These are phyloP conservation scores for Fusarium beomiforme DNA, from an alignment of 2,329 filamentous ascomycete genomes.

Conservation along the genomic window DNA sequence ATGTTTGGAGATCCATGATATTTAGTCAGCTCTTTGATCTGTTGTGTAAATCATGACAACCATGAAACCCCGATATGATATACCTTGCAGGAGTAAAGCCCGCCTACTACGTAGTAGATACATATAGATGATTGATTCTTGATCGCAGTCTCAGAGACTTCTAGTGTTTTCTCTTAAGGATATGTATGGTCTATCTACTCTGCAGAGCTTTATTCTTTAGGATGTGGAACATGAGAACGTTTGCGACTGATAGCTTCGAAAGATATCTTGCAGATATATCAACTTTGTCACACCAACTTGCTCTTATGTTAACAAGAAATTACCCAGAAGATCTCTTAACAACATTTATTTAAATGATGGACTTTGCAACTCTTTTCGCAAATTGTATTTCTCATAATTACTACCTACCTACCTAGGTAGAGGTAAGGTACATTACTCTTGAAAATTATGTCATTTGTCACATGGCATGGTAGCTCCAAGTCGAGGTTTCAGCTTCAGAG, in stretches of 20 bases:
- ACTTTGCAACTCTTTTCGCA: too few relatives aligned
- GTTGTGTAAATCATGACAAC: neutral
- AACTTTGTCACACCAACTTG: neutral
- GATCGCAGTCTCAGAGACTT: neutral
- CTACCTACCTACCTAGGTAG: too few relatives aligned
- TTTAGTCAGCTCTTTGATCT: constrained; percentile 15
- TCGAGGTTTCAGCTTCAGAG: neutral
- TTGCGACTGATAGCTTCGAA: neutral
- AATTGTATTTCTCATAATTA: too few relatives aligned
- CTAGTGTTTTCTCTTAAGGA: neutral
- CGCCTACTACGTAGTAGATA: neutral
- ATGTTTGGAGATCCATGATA: neutral
- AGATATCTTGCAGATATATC: neutral
- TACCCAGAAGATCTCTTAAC: too few relatives aligned
- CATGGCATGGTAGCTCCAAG: neutral
- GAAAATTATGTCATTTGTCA: constrained; percentile 17
- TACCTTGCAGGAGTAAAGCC: neutral
- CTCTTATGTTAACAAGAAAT: too few relatives aligned
- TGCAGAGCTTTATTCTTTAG: neutral
- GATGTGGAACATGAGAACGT: neutral
- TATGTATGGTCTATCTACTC: neutral
- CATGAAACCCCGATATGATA: neutral
- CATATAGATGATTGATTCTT: neutral
- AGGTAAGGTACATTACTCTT: too few relatives aligned
- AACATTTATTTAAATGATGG: too few relatives aligned